Evolutionary conservation across 768 basidiomycete genomes (phyloP).

Genomic region (Lentinula boryana): DNA sequence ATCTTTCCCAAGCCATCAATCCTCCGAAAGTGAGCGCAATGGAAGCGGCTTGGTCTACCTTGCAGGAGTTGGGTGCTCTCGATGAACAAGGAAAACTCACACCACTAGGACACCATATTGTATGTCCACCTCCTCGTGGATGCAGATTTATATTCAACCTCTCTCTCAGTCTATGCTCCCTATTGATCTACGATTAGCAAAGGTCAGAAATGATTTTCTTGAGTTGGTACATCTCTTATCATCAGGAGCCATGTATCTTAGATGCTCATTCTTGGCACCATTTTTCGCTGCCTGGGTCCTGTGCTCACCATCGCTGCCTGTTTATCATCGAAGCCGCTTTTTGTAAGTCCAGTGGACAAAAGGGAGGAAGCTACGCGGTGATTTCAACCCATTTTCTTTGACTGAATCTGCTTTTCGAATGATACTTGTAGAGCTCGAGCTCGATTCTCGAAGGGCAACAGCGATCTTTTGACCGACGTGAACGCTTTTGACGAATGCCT

Average conservation of each 20-base stretch:
- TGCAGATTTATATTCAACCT: background rate
- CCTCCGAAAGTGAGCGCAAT: conserved; percentile 75
- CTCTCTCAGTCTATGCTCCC: conserved; percentile 68
- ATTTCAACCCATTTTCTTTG: conserved; percentile 11
- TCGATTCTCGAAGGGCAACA: conserved; percentile 60
- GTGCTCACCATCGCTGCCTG: conserved; percentile 77
- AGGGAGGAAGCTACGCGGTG: conserved; percentile 75
- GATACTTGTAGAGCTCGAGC: conserved; percentile 52
- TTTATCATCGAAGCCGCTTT: conserved; percentile 85
- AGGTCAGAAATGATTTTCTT: conserved; percentile 37
- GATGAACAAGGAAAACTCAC: conserved; percentile 61
- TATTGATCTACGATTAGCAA: conserved; percentile 80
- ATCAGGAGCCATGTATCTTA: conserved; percentile 18
- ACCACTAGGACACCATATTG: conserved; percentile 78
- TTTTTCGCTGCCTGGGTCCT: conserved; percentile 81
- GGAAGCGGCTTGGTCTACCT: conserved; percentile 65
- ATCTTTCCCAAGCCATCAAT: conserved; percentile 72
- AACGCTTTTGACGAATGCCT: conserved; percentile 67
- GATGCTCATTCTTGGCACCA: conserved; percentile 84
- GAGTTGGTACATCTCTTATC: too few relatives aligned
- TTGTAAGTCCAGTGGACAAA: conserved; percentile 75
- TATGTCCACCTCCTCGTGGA: conserved; percentile 20
- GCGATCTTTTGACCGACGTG: conserved; percentile 81
- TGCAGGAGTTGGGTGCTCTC: conserved; percentile 77
- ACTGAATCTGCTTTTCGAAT: background rate